Conservation (phyloP, 2,329 filamentous ascomycete species). For the Aspergillus intermedius region DNA sequence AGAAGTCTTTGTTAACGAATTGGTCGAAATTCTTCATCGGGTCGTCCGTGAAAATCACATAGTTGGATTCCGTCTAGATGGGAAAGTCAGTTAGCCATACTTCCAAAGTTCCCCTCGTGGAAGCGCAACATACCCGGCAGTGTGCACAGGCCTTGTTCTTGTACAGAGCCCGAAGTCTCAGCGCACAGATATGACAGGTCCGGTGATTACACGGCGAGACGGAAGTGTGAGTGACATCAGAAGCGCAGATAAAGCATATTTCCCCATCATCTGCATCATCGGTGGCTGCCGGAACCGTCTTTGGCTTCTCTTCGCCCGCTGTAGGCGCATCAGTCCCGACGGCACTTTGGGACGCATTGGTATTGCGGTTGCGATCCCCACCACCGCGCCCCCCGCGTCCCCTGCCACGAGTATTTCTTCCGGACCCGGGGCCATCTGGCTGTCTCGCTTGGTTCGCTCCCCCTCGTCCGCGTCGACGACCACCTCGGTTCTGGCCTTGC, state of each 20-base stretch:
- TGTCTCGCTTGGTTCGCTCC: constrained; percentile 24
- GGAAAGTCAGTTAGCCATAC: constrained; percentile 7
- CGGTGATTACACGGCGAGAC: constrained; percentile 92
- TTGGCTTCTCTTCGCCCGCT: constrained; percentile 24
- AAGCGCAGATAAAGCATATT: constrained; percentile 96
- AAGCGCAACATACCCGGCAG: constrained; percentile 62
- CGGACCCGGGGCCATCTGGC: constrained; percentile 22
- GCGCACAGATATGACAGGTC: constrained; percentile 91
- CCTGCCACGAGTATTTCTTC: constrained; percentile 32
- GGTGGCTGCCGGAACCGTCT: constrained; percentile 23
- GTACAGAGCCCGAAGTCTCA: constrained; percentile 87
- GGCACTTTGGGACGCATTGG: constrained; percentile 10
- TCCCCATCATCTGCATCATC: constrained; percentile 61
- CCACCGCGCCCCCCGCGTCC: constrained; percentile 28
- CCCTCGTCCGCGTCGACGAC: constrained; percentile 36
- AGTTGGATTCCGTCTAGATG: constrained; percentile 43
- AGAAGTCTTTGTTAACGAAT: constrained; percentile 67
- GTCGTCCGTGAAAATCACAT: constrained; percentile 89
- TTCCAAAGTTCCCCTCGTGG: neutral
- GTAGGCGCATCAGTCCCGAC: constrained; percentile 24
- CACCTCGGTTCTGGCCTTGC: constrained; percentile 38
- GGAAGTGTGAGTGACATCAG: constrained; percentile 76
- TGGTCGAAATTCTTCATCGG: constrained; percentile 75
- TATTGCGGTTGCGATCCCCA: constrained; percentile 20
- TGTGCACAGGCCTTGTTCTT: constrained; percentile 97